A percentile compares a stretch with the other conserved stretches of the same genome.
Evolutionary conservation across 2,329 filamentous ascomycete species (phyloP).

Genomic region (Coniochaeta hoffmannii): DNA sequence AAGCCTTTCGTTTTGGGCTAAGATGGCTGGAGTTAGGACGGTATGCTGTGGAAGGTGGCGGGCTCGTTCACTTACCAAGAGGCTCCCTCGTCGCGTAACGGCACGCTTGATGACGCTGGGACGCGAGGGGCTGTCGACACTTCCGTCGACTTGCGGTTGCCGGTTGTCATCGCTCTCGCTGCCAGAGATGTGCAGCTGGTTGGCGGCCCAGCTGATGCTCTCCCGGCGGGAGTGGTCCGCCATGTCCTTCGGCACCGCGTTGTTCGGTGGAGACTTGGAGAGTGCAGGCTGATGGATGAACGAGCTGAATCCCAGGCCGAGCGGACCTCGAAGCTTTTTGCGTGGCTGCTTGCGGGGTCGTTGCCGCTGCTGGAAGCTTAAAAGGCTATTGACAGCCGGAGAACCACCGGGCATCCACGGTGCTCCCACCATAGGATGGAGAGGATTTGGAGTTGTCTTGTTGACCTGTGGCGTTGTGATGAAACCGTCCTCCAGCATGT

Average conservation of each 20-base stretch:
- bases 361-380: conserved; percentile 77
- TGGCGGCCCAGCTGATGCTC: conserved; percentile 84
- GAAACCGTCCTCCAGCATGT: conserved; percentile 73
- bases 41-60: background rate
- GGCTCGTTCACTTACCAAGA: conserved; percentile 55
- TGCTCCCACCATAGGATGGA: conserved; percentile 42
- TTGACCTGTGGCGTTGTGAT: conserved; percentile 73
- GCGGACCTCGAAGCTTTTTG: conserved; percentile 37
- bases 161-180: conserved; percentile 72
- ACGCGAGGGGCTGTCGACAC: conserved; percentile 32
- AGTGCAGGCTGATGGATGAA: conserved; percentile 20
- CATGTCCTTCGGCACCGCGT: conserved; percentile 24
- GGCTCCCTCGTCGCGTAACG: conserved; percentile 80
- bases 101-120: conserved; percentile 69
- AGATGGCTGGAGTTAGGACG: background rate
- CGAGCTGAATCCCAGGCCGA: conserved; percentile 43
- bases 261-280: conserved; percentile 67
- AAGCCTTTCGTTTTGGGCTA: conserved; percentile 96
- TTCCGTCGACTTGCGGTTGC: conserved; percentile 33
- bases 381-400: conserved; percentile 65
- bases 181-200: conserved; percentile 75
- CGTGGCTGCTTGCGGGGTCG: conserved; percentile 61
- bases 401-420: conserved; percentile 61
- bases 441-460: conserved; percentile 41
- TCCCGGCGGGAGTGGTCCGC: conserved; percentile 60